Conservation (phyloP, 176 grass and related monocot genomes). For the Triticum aestivum region IWGSC_CS_RefSeq_v2.1 NC_057803.1:679811250-679811749, state of each 20-base stretch:
- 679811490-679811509: neutral
- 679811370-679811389: constrained; percentile 18
- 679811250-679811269: constrained; percentile 46
- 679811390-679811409: constrained; percentile 30
- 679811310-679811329: constrained; percentile 46
- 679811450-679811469: constrained; percentile 15
- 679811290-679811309: constrained; percentile 25
- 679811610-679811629: too few relatives aligned
- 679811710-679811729: too few relatives aligned
- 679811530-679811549: constrained; percentile 7
- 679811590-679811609: too few relatives aligned
- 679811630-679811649: too few relatives aligned
- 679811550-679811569: neutral
- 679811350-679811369: constrained; percentile 28
- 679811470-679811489: constrained; percentile 33
- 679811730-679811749: too few relatives aligned
- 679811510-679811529: neutral
- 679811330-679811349: constrained; percentile 8
- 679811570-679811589: neutral
- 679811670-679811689: too few relatives aligned
- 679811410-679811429: constrained; percentile 37
- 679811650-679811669: too few relatives aligned
- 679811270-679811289: constrained; percentile 39
- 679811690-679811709: too few relatives aligned
- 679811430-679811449: constrained; percentile 50